phyloP scores from a whole-genome alignment of 139 green algal species.

The Spirogloea muscicola region DNA sequence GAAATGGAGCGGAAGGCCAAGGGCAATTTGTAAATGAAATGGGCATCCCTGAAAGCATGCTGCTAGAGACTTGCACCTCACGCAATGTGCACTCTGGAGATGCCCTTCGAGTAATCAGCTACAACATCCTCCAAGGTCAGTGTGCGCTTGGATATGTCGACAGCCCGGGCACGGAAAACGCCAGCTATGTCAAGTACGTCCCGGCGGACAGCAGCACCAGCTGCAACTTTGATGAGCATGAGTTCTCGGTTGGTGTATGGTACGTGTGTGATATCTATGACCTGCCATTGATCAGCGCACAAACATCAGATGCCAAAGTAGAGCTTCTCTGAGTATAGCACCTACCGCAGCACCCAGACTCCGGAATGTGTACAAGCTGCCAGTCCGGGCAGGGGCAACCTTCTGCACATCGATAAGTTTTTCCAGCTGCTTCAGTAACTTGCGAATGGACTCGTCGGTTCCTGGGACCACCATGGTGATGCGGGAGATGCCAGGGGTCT shows the following conservation, averaged over 20 bases:
- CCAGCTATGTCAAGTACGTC: conserved; percentile 79
- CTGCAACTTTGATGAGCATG: conserved; percentile 88
- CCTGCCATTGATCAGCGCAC: no score
- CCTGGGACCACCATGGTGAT: conserved; percentile 95
- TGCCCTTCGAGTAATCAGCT: no score
- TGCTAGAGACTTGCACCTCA: no score
- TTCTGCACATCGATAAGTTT: conserved; percentile 83
- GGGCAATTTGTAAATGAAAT: no score
- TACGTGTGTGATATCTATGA: conserved; percentile 69
- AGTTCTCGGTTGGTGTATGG: conserved; percentile 84
- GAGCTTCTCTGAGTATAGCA: no score
- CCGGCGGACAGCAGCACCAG: conserved; percentile 40
- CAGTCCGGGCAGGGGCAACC: no score
- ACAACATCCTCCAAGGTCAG: conserved; percentile 91
- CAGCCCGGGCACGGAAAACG: conserved; percentile 84
- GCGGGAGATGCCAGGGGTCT: conserved; percentile 72
- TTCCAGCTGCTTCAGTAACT: conserved; percentile 88
- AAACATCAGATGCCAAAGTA: no score
- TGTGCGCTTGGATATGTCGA: conserved; percentile 72
- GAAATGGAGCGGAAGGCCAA: no score
- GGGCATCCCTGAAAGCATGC: no score
- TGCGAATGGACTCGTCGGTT: conserved; percentile 61
- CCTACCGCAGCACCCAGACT: no score
- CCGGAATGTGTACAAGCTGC: no score
- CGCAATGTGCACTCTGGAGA: no score